Base-by-base conservation (phyloP, 176 grass and related monocot genomes). In the Phoenix dactylifera region DNA sequence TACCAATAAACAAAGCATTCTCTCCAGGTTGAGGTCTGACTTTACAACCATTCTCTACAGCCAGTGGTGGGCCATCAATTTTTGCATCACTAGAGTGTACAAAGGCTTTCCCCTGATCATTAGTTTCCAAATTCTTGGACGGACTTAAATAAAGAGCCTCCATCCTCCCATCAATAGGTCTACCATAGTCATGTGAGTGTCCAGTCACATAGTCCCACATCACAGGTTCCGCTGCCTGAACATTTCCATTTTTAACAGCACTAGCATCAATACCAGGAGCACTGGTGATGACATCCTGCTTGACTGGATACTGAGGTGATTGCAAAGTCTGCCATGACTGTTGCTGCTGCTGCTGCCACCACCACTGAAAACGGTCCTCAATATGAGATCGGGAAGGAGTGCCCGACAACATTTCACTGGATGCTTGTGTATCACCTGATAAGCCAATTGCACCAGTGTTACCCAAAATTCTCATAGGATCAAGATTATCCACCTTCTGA, bases 131-230 rank as follows among this genome's bases (percentile, higher is more conserved):
- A 74, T 73, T 69, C 35, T 73, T 77, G 71, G 75, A 55, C 49
- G 69, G 78, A 64, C 76, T 68, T 59, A 89, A 80, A 66, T 80
- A 69, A 77, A 95, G 52, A 69, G 72, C 72, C 72, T 89, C 85
- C 68, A 86, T 76, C 50, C 51, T 77, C 12, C 62, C 68, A 75
- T 89, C 76, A 0, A 95, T 71, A 74, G 62, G 75, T 80, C 69
- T 74, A 9, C 59, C 24, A 72, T 77, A 82, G 65, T 78, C 74
- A 59, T 77, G 72, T 22, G 72, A 66, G 53, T 74, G 30, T 67
- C 85, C 81, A 74, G 39, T 59, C 23, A 26, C 81, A 71, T 78
- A 78, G 67, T 82, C 81, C 68, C 80, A 74, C 70, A 73, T 55
- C 15, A 44, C 9, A 44, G 64, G 64, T 1, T 95, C 79, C 51